Evolutionary conservation across 148 eudicot species (phyloP).

Genomic region (Cornus controversa): DNA sequence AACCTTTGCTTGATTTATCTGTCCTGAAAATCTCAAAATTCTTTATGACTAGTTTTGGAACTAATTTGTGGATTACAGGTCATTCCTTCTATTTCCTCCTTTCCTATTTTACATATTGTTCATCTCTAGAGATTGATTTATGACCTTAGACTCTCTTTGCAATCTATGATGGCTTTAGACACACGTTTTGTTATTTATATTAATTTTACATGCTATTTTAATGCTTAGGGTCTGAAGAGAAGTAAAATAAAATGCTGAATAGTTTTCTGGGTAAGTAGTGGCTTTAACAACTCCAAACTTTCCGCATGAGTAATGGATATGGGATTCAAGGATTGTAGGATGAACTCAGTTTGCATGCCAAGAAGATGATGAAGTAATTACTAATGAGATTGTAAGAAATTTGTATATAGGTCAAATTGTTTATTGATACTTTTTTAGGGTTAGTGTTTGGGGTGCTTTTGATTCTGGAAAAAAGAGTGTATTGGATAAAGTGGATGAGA

Average conservation of each 20-base stretch:
- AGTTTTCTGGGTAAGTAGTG: too few species aligned
- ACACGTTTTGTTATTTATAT: too few species aligned
- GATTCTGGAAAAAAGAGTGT: too few species aligned
- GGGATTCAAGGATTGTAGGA: not conserved
- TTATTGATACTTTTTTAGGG: not conserved
- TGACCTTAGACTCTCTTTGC: not conserved
- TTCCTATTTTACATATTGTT: not conserved
- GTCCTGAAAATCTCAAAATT: not conserved
- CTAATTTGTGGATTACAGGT: too few species aligned
- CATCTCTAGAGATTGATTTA: not conserved
- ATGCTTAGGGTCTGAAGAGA: too few species aligned
- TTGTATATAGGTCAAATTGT: not conserved
- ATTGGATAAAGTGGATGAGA: too few species aligned
- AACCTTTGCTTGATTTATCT: conserved; percentile 2
- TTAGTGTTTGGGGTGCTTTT: too few species aligned
- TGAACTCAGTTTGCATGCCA: not conserved
- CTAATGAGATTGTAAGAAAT: not conserved
- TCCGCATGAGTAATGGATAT: too few species aligned
- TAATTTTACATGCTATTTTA: not conserved
- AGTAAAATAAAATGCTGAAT: too few species aligned
- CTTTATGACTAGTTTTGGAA: too few species aligned
- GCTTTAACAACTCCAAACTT: too few species aligned
- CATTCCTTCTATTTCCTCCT: not conserved
- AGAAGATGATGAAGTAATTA: too few species aligned
- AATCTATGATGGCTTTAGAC: not conserved